phyloP scores from a whole-genome alignment of 2,329 filamentous ascomycete genomes.

The Phoma sp. region DNA sequence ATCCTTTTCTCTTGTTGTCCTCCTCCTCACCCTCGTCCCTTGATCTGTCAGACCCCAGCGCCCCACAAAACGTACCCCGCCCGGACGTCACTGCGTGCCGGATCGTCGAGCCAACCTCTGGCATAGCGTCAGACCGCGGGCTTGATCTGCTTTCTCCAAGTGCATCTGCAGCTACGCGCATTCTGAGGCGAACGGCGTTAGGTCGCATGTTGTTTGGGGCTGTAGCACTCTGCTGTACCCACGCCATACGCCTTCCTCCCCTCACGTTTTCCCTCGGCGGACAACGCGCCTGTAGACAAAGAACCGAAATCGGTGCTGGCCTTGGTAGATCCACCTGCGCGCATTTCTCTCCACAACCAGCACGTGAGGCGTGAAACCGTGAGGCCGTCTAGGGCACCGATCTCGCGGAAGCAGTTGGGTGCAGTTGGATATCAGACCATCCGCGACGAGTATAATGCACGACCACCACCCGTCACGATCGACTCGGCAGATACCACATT shows the following conservation, averaged over 20 bases:
- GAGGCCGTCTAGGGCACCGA: slow-evolving; percentile 15
- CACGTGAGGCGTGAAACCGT: slow-evolving; percentile 19
- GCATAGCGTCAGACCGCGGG: slow-evolving; percentile 24
- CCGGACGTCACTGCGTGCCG: slow-evolving; percentile 31
- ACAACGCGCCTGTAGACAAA: slow-evolving; percentile 15
- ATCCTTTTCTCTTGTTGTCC: slow-evolving; percentile 9
- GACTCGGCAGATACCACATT: slow-evolving; percentile 27
- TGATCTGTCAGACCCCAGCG: slow-evolving; percentile 8
- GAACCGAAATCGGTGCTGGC: slow-evolving; percentile 35
- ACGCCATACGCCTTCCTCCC: background rate
- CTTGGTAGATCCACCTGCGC: slow-evolving; percentile 35
- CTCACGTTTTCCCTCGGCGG: background rate
- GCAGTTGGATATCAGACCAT: background rate
- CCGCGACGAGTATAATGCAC: slow-evolving; percentile 31
- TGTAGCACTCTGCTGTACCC: slow-evolving; percentile 3
- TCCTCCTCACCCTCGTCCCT: slow-evolving; percentile 8
- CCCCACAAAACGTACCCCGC: slow-evolving; percentile 19
- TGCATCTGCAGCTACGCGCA: slow-evolving; percentile 19
- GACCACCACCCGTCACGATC: slow-evolving; percentile 30
- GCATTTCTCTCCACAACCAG: slow-evolving; percentile 30
- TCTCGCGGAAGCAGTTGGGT: slow-evolving; percentile 16
- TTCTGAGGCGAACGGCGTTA: background rate
- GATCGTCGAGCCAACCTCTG: slow-evolving; percentile 25
- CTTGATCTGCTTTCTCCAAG: slow-evolving; percentile 26
- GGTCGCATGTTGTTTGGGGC: slow-evolving; percentile 3